These are phyloP conservation scores for Phylloporus sp. DNA, from an alignment of 768 basidiomycete species.

Conservation along the genomic window DNA sequence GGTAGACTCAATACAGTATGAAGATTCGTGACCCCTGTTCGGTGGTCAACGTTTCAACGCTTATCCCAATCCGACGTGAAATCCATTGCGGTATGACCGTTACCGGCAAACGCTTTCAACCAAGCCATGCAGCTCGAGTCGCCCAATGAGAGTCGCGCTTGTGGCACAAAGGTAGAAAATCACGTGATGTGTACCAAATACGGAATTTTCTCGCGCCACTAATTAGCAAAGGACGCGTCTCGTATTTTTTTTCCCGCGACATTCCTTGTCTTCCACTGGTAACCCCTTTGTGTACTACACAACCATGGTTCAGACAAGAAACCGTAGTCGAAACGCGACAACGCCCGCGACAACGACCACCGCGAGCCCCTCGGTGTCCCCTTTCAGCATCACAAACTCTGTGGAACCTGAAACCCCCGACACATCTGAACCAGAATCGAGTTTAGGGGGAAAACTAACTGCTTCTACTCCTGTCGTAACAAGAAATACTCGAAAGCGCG, in stretches of 20 bases:
- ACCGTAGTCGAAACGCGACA: conserved; percentile 6
- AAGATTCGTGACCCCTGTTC: too few relatives aligned
- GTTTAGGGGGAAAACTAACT: not conserved
- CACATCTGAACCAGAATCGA: conserved; percentile 39
- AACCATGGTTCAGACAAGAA: conserved; percentile 25
- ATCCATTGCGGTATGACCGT: too few relatives aligned
- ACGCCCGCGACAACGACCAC: conserved; percentile 27
- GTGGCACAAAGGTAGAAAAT: conserved; percentile 16
- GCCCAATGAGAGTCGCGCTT: conserved; percentile 20
- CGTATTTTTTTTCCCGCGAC: conserved; percentile 15
- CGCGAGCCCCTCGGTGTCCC: conserved; percentile 43
- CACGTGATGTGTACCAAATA: conserved; percentile 22
- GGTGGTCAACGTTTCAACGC: too few relatives aligned
- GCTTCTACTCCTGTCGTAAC: not conserved
- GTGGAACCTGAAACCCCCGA: conserved; percentile 47
- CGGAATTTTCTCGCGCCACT: conserved; percentile 19
- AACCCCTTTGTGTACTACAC: not conserved
- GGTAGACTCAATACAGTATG: too few relatives aligned
- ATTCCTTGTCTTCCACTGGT: conserved; percentile 10
- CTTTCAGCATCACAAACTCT: conserved; percentile 45
- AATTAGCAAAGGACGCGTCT: conserved; percentile 24
- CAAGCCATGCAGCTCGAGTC: too few relatives aligned
- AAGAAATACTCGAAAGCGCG: conserved; percentile 25
- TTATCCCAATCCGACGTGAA: too few relatives aligned
- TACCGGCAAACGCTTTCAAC: too few relatives aligned